phyloP scores from a whole-genome alignment of 2,329 filamentous ascomycete species.

The Xylariomycetidae sp. region DNA sequence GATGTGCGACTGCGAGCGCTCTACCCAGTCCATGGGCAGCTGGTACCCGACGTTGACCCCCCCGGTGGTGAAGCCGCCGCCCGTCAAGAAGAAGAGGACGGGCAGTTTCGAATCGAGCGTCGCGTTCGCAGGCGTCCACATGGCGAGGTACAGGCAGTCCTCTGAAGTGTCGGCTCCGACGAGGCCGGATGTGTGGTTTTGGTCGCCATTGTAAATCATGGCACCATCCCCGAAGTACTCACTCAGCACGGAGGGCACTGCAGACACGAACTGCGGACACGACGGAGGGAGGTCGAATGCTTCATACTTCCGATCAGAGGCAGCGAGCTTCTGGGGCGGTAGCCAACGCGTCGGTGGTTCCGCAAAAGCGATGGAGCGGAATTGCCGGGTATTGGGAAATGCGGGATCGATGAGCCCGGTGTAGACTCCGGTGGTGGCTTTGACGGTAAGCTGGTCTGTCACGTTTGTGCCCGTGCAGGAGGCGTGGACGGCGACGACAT shows the following conservation, averaged over 20 bases:
- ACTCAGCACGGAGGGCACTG: too few relatives aligned
- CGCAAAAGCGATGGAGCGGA: constrained; percentile 24
- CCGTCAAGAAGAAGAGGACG: constrained; percentile 50
- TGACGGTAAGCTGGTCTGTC: too few relatives aligned
- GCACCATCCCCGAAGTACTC: too few relatives aligned
- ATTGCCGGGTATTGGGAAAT: constrained; percentile 17
- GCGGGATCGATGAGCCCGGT: constrained; percentile 7
- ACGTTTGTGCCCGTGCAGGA: too few relatives aligned
- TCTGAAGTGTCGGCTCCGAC: constrained; percentile 17
- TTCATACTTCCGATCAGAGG: constrained; percentile 4
- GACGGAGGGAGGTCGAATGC: neutral
- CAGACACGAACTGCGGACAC: neutral
- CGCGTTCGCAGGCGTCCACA: constrained; percentile 37
- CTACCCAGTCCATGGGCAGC: constrained; percentile 4
- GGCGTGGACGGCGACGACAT: too few relatives aligned
- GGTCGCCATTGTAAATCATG: too few relatives aligned
- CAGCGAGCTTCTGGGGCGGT: constrained; percentile 40
- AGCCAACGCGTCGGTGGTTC: too few relatives aligned
- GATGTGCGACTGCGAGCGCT: constrained; percentile 23
- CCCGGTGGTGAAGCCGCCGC: constrained; percentile 39
- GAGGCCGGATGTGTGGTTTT: too few relatives aligned
- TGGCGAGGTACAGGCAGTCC: constrained; percentile 42
- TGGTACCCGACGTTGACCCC: constrained; percentile 32
- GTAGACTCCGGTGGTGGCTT: constrained; percentile 2
- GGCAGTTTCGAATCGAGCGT: constrained; percentile 39